Evolutionary conservation across 495 filamentous ascomycete species (phyloP), one percentile per base, ranked within the genome.

Genomic region (Tuber borchii): DNA sequence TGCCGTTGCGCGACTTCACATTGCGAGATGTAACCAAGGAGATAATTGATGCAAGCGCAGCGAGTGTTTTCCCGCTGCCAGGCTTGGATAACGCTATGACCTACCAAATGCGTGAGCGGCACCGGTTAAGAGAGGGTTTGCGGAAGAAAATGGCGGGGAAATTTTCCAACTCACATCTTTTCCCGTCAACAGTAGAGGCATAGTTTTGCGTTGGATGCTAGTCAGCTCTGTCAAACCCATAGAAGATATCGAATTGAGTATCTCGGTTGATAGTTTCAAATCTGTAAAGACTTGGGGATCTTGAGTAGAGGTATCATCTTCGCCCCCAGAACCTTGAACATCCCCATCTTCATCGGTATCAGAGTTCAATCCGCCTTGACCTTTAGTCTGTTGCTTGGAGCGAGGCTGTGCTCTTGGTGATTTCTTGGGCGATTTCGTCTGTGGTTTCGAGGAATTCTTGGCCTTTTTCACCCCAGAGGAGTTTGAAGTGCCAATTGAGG

Each of bases 1-100:
- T 95, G 80, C 93, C 91, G 86, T 89, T 90, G 70, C 89, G 85
- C 20, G 80, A 75, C 45, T 75, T 74, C 44, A 78, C 79, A 17
- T 70, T 46, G 34, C 74, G 72, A 12, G 75, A 80, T 73, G 45
- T 73, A n/a, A 80, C 80, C 37, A 80, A 65, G 51, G 80, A 79
- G 16, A 79, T 73, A n/a, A 80, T 79, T 17, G 80, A 76, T 65
- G 73, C 71, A 46, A 82, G 72, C 8, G 77, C 71, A 44, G 80
- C 72, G 22, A 79, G 71, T 39, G 80, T 82, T 51, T 76, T 77
- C 44, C 80, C 81, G 1, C 75, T 78, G 40, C 80, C 74, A 69
- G 74, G 68, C n/a, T 69, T 74, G 34, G 80, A 79, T 68, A 75
- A 76, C 6, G 71, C 77, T 75, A 82, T 74, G 75, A 81, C 73